Base-by-base conservation (phyloP, 495 filamentous ascomycete genomes). In the Pseudomonodictys pantanalensis region DNA sequence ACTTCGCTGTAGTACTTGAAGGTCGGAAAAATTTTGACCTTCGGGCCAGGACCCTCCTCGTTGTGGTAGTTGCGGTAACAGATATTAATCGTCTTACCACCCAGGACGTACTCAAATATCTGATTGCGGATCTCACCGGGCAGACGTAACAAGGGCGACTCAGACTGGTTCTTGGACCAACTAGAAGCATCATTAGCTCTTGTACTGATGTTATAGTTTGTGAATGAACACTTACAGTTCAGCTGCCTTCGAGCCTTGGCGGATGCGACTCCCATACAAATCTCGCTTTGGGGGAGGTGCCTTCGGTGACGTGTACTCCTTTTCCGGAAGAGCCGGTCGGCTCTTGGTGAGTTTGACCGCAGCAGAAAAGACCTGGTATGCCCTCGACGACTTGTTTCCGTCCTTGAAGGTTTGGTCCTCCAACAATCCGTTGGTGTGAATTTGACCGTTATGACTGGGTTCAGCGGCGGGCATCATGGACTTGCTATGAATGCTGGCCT, bases 31-130 rank as follows among this genome's bases (percentile, higher is more conserved):
- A 17, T 38, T 2, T 52, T 4, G 4, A 50, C 23, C 22, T 3
- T 18, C 9, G 10, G 11, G 29, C n/a, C 32, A 41, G 3, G 17
- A 17, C 7, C 18, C 29, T 41, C 25, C 17, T 4, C 22, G 18
- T 23, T 23, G 8, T 18, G 18, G 26, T 47, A 60, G 39, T 17
- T 53, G 5, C 28, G 10, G 30, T 28, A 60, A 7, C 15, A 6
- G 7, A 60, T 35, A 23, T 12, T 3, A 20, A 60, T 54, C 6
- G 24, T 52, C 8, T 41, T 22, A 1, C 28, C 26, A 12, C 49
- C 28, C 23, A 53, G 26, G 15, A 58, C 52, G 43, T 28, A 42
- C 20, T 62, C 53, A 30, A 57, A 66, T 58, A 62, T 62, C 12
- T 23, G 42, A 17, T 52, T 52, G 20, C 52, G 58, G 11, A 66